Evolutionary conservation across 768 basidiomycete genomes (phyloP).

Genomic region (Leccinum broughii): DNA sequence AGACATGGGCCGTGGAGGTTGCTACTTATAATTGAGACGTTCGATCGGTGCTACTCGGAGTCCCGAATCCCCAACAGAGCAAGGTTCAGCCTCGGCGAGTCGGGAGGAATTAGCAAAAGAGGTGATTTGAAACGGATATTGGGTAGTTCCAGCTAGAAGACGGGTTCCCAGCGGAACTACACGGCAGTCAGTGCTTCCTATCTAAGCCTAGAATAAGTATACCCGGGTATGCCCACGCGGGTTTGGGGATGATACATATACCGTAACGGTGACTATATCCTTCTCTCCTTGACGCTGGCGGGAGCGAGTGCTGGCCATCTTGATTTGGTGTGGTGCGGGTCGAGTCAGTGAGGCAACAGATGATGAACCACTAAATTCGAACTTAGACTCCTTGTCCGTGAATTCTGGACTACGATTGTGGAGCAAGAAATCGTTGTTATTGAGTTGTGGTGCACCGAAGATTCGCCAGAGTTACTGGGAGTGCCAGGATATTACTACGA

Average conservation of each 20-base stretch:
- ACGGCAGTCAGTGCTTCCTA: no score
- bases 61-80: no score
- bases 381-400: constrained; percentile 29
- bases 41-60: background rate
- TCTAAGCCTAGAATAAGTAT: no score
- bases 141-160: no score
- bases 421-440: constrained; percentile 9
- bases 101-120: no score
- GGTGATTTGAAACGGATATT: no score
- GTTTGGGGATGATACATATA: no score
- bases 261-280: background rate
- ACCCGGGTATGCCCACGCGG: no score
- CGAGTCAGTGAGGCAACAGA: constrained; percentile 19
- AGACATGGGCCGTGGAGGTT: background rate
- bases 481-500: constrained; percentile 42
- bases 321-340: constrained; percentile 3
- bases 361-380: constrained; percentile 41
- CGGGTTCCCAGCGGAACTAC: no score
- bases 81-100: no score
- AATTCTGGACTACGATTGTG: constrained; percentile 11
- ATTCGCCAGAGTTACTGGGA: constrained; percentile 44
- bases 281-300: background rate
- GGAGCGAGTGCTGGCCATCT: background rate
- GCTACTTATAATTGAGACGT: background rate
- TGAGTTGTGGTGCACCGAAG: constrained; percentile 16